Evolutionary conservation across 805 yeast species (phyloP).

Genomic region (Candida dajiaensis): DNA sequence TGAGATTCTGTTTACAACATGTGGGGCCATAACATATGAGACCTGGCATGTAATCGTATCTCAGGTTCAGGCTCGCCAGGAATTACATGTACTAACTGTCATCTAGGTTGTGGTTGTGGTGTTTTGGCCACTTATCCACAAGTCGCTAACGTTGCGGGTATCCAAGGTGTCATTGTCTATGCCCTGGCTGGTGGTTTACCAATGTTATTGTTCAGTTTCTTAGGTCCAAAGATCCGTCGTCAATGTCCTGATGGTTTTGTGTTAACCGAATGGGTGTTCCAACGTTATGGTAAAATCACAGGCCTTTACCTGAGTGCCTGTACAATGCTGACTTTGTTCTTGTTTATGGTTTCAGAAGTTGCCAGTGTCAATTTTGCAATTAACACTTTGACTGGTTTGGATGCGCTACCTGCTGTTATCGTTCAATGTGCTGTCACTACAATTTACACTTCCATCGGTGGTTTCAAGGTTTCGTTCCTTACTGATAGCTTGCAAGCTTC

Average conservation of each 20-base stretch:
- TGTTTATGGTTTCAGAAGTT: constrained; percentile 84
- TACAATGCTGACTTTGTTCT: constrained; percentile 77
- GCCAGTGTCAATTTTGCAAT: constrained; percentile 76
- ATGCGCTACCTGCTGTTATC: constrained; percentile 75
- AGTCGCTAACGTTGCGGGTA: constrained; percentile 79
- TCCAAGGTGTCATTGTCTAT: constrained; percentile 83
- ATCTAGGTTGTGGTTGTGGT: constrained; percentile 88
- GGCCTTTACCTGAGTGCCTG: constrained; percentile 73
- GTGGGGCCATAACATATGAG: not conserved
- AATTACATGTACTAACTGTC: constrained; percentile 7
- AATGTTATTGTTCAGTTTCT: constrained; percentile 70
- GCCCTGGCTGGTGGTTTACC: constrained; percentile 79
- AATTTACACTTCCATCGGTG: constrained; percentile 82
- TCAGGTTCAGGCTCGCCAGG: not conserved
- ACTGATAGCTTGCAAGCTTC: constrained; percentile 86
- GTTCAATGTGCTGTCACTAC: constrained; percentile 85
- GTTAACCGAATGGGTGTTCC: constrained; percentile 90
- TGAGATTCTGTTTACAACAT: not conserved
- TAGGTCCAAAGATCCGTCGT: constrained; percentile 76
- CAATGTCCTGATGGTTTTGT: constrained; percentile 88
- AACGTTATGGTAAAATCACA: constrained; percentile 67
- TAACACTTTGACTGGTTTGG: constrained; percentile 68
- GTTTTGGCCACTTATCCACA: constrained; percentile 79
- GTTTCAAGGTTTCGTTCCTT: constrained; percentile 80
- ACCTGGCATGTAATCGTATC: not conserved